These are phyloP conservation scores for Neobulgaria alba DNA, from an alignment of 2,329 filamentous ascomycete species.

Conservation along the genomic window DNA sequence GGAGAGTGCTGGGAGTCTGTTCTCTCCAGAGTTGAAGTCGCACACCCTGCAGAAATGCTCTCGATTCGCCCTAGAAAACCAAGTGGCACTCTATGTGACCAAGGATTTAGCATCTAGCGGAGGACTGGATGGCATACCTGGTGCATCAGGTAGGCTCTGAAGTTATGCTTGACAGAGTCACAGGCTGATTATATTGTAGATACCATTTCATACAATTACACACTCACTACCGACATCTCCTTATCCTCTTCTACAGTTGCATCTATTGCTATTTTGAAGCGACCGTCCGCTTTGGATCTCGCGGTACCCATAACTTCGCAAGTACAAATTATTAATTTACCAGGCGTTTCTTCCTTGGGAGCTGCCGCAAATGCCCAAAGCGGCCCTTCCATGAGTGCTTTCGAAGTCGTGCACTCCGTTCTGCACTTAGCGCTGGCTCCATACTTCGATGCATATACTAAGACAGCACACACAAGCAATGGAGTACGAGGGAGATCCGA, in stretches of 20 bases:
- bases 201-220: constrained; percentile 60
- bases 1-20: constrained; percentile 69
- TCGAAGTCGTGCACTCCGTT: constrained; percentile 85
- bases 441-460: constrained; percentile 95
- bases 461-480: constrained; percentile 60
- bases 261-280: constrained; percentile 84
- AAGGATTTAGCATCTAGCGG: constrained; percentile 56
- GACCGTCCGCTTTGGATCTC: constrained; percentile 78
- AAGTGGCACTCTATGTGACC: constrained; percentile 83
- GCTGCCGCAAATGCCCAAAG: constrained; percentile 60
- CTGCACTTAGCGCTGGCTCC: constrained; percentile 87
- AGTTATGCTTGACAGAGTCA: constrained; percentile 14
- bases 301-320: constrained; percentile 75
- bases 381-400: constrained; percentile 68
- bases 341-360: constrained; percentile 61
- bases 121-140: constrained; percentile 22
- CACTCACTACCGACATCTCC: constrained; percentile 72
- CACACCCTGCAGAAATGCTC: constrained; percentile 84
- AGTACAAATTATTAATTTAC: constrained; percentile 87
- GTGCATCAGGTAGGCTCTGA: constrained; percentile 32
- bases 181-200: constrained; percentile 31
- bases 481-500: constrained; percentile 68
- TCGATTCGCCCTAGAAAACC: constrained; percentile 81
- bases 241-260: constrained; percentile 72
- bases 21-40: constrained; percentile 48